Evolutionary conservation across 371 early-diverging fungal species (phyloP), one percentile per base, ranked within the genome.

Genomic region (Rhizopus arrhizus): DNA sequence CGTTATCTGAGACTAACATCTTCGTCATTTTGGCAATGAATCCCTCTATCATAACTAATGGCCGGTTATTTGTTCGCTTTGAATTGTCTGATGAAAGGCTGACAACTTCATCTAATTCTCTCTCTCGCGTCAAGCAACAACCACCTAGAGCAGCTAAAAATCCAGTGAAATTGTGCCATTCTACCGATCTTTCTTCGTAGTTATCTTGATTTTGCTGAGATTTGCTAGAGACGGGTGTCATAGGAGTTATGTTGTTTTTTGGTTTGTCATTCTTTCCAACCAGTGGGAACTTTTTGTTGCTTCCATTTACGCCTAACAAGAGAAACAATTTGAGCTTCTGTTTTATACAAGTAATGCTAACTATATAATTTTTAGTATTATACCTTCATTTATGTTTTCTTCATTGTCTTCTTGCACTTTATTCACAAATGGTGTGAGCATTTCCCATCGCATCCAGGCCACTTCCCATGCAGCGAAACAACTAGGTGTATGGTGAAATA

Each of bases 391-490:
- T 5, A 10, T 28, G 16, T 11, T 55, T 4, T 77, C 77, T 13
- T 68, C 71, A 10, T 38, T 28, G 1, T 31, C 36, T 28, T 86
- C 86, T 1, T 70, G 51, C 6, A 70, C 46, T 28, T 73, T 68
- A 47, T 73, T 73, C 59, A 87, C 73, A 38, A 76, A 64, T 6
- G 68, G 70, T 2, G 81, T 87, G 8, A 87, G 62, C 15, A 69
- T 64, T 48, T 81, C 83, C 93, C 95, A 95, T 13, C 91, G 84
- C 38, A 81, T 78, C 93, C 93, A 95, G 0, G 87, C 85, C 62
- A 93, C 93, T 67, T 92, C 93, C 92, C 93, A 93, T 7, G 92
- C 93, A 0, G 87, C 88, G 61, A 92, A 71, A 55, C 86, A 89
- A 7, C 92, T 91, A 5, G 88, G 83, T 2, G 92, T 90, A 12